Evolutionary conservation across 2,329 filamentous ascomycete species (phyloP).

Genomic region (Fonsecaea multimorphosa): DNA sequence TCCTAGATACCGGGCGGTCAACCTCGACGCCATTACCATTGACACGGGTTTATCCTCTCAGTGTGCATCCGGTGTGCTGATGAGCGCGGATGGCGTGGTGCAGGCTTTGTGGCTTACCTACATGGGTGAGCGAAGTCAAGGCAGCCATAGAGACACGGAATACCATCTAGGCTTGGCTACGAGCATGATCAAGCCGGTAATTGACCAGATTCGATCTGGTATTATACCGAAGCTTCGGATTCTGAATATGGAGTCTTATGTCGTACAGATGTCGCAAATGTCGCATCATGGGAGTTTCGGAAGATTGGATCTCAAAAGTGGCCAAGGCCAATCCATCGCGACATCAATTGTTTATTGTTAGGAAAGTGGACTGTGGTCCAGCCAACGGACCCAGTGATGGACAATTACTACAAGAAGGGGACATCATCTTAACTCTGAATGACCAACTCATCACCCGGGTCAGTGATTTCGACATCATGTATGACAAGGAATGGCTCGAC

Average conservation of each 20-base stretch:
- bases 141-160: constrained; percentile 86
- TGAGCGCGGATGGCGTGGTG: constrained; percentile 87
- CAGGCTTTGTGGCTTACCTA: constrained; percentile 97
- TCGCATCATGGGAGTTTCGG: constrained; percentile 93
- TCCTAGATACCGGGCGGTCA: constrained; percentile 90
- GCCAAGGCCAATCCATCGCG: constrained; percentile 86
- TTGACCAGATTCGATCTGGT: constrained; percentile 82
- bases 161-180: constrained; percentile 94
- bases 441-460: constrained; percentile 91
- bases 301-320: constrained; percentile 93
- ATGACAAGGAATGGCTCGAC: constrained; percentile 80
- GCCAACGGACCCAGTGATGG: constrained; percentile 46
- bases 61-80: constrained; percentile 91
- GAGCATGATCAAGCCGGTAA: constrained; percentile 85
- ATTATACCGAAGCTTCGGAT: constrained; percentile 83
- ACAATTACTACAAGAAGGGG: constrained; percentile 80
- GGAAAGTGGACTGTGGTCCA: constrained; percentile 76
- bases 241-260: constrained; percentile 89
- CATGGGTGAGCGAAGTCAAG: constrained; percentile 81
- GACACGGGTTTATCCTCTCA: constrained; percentile 90
- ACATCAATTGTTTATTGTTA: constrained; percentile 98
- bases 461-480: constrained; percentile 95
- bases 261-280: constrained; percentile 97
- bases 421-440: constrained; percentile 90
- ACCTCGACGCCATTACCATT: constrained; percentile 95